Conservation (phyloP, 2,329 filamentous ascomycete genomes). For the Corinectria fuckeliana region DNA sequence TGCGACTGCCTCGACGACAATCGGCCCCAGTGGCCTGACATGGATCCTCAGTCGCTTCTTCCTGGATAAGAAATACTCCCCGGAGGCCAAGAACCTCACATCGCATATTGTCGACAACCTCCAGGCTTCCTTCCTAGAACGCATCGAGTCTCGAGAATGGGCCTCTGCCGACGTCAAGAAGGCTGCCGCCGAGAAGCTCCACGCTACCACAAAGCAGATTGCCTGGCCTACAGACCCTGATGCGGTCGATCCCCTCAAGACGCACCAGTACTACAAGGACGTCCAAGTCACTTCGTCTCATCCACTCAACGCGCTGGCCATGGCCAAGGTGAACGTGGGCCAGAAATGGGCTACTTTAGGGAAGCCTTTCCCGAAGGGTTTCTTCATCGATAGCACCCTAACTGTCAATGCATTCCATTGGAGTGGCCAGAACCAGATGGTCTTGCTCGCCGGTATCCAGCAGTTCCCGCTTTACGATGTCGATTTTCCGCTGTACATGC, state of each 20-base stretch:
- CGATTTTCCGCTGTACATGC: conserved; percentile 67
- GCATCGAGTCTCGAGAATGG: conserved; percentile 65
- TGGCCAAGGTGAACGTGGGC: conserved; percentile 53
- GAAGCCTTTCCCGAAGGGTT: conserved; percentile 64
- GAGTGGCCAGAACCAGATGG: conserved; percentile 69
- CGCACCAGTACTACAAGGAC: conserved; percentile 63
- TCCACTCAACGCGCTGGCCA: conserved; percentile 63
- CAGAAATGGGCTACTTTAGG: conserved; percentile 64
- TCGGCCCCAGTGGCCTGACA: conserved; percentile 52
- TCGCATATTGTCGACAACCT: conserved; percentile 74
- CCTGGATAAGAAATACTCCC: conserved; percentile 70
- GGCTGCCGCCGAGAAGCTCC: conserved; percentile 68
- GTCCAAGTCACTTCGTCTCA: conserved; percentile 59
- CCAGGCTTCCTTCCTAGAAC: conserved; percentile 68
- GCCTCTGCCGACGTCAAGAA: conserved; percentile 67
- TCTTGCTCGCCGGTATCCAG: conserved; percentile 67
- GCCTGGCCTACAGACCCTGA: conserved; percentile 71
- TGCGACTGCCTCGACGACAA: neutral
- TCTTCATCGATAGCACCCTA: conserved; percentile 66
- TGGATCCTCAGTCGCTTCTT: conserved; percentile 79
- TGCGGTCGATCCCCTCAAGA: conserved; percentile 61
- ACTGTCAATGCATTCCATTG: conserved; percentile 74
- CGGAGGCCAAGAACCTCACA: conserved; percentile 70
- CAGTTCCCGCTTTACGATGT: conserved; percentile 72
- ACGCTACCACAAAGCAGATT: conserved; percentile 73